Percentiles rank a stretch among this genome's conserved stretches.
These are phyloP conservation scores for Gossypium schwendimanii DNA, from an alignment of 441 rosid genomes.

Conservation along the genomic window DNA sequence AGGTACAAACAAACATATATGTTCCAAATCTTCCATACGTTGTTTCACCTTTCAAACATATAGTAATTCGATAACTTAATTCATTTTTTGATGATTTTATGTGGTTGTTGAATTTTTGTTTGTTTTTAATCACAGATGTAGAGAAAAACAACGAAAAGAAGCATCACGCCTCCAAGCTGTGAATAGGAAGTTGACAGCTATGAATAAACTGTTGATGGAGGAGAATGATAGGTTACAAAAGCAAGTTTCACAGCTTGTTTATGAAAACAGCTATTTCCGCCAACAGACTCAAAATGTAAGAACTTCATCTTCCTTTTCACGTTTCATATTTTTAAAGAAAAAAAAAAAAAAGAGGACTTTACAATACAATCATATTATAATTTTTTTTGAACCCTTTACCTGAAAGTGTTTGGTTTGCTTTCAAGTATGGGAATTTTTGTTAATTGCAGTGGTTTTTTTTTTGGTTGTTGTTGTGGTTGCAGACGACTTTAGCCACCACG, in stretches of 20 bases:
- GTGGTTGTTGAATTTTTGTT: background rate
- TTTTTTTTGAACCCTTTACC: background rate
- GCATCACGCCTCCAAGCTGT: conserved; percentile 64
- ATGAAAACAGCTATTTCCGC: conserved; percentile 63
- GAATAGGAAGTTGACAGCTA: conserved; percentile 61
- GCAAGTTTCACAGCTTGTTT: conserved; percentile 67
- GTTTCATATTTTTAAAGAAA: background rate
- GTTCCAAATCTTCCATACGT: background rate
- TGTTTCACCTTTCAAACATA: background rate
- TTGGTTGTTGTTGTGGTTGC: conserved; percentile 7
- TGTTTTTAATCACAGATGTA: conserved; percentile 34
- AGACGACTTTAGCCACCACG: conserved; percentile 52
- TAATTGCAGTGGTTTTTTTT: background rate
- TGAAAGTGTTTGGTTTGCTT: background rate
- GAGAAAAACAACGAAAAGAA: conserved; percentile 69
- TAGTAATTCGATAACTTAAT: background rate
- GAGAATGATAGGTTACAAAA: conserved; percentile 68
- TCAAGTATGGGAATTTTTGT: background rate
- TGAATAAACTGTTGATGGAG: conserved; percentile 74
- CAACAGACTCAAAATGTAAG: conserved; percentile 55
- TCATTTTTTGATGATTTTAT: background rate
- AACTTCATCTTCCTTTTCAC: background rate
- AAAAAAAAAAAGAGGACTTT: background rate
- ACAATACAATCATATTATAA: background rate
- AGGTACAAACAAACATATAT: background rate